Evolutionary conservation across 495 filamentous ascomycete species (phyloP).

Genomic region (Neurospora sp.): DNA sequence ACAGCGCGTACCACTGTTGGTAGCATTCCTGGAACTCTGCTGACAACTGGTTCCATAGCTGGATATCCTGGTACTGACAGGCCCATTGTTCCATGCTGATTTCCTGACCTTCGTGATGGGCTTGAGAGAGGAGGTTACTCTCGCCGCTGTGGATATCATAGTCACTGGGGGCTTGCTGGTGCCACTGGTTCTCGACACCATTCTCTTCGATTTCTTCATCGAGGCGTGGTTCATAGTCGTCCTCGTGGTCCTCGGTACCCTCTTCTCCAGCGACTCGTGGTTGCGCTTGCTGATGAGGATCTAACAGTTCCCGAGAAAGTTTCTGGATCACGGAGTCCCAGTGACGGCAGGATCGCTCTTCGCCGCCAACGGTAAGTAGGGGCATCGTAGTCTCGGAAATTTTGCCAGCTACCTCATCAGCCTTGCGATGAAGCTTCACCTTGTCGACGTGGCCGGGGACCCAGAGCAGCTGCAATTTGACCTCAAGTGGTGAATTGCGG

Average conservation of each 20-base stretch:
- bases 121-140: not conserved
- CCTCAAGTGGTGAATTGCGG: not conserved
- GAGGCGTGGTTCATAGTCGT: not conserved
- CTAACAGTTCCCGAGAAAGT: not conserved
- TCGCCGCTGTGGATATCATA: too few relatives aligned
- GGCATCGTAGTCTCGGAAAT: not conserved
- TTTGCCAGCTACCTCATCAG: not conserved
- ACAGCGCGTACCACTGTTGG: not conserved
- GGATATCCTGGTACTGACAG: not conserved
- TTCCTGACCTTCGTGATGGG: not conserved
- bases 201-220: not conserved
- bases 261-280: not conserved
- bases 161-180: not conserved
- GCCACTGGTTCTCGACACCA: not conserved
- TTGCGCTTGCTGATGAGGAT: not conserved
- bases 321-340: not conserved
- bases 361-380: not conserved
- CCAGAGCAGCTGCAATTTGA: not conserved
- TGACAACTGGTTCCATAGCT: not conserved
- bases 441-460: not conserved
- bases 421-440: not conserved
- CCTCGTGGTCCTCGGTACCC: not conserved
- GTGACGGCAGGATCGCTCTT: not conserved
- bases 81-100: not conserved
- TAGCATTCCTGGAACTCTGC: not conserved